Evolutionary conservation across 1,284 basidiomycete genomes (phyloP), one percentile per base, ranked within the genome.

Genomic region (Puccinia brachypodii): DNA sequence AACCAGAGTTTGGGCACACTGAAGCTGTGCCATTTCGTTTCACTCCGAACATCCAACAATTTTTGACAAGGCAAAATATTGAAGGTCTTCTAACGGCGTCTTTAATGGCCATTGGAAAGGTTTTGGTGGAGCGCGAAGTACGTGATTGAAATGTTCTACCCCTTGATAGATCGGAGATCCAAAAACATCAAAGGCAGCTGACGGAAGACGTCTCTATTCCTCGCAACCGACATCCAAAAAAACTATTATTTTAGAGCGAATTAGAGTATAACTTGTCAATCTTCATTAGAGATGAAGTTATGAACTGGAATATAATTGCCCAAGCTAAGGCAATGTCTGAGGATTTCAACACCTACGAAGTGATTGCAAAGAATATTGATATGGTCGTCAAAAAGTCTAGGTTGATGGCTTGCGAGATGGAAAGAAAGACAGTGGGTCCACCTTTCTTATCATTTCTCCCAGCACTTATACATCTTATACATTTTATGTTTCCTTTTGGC

Each of bases 11-110:
- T 47, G 73, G 83, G 40, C 84, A 86, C 74, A 91, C 89, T 83
- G 97, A 99, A 84, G 89, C 92, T 1, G 95, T 98, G 14, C 96
- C 97, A 0, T 99, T 99, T 92, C 92, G 97, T 13, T 91, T 98
- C 84, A 98, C 95, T 14, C 96, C 96, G 2, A 98, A 98, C 87
- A 91, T 99, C 88, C 98, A 99, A 87, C 89, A 91, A 85, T 97
- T 99, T 88, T 88, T 99, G 74, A 95, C 94, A 0, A 92, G 93
- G 0, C 90, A 94, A 73, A 92, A 94, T 50, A 93, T 92, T 14
- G 98, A 99, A 87, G 97, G 96, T 22, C 88, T 98, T 42, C 88
- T 99, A 74, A 92, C 94, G 0, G 90, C 93, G 11, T 91, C 93
- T 0, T 91, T 98, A 47, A 93, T 98, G 89, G 93, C 96, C 0